Base-by-base conservation (phyloP, 1,139 yeast genomes). In the Geotrichum candidum region DNA sequence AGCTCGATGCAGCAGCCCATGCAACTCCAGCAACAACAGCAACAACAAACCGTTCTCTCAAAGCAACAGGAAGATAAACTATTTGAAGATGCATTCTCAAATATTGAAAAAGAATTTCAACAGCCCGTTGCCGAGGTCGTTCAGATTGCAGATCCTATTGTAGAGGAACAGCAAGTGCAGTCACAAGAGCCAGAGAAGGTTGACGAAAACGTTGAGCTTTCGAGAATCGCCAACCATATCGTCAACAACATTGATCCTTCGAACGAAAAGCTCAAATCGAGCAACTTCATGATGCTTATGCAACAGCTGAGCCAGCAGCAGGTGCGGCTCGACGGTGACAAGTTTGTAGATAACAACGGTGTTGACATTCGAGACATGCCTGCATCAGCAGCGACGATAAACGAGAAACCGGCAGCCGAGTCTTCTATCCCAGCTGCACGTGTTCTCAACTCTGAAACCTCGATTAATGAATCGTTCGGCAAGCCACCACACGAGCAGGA, bases 221-320 rank as follows among this genome's bases (percentile, higher is more conserved):
- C 76, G 23, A 63, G 65, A 3, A 71, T 73, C 11, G 78, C 78
- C 5, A 62, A 63, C 29, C 66, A 67, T 9, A 73, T 75, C 60
- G 68, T 74, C 4, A 55, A 65, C 38, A 66, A 69, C n/a, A 68
- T 73, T 48, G 65, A 62, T 18, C 63, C 63, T 31, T 62, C 65
- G n/a, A 64, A 71, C 18, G 68, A 69, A 50, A 77, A 77, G 63
- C 73, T 77, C 64, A 67, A 70, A 60, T 69, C 71, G 57, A 74
- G 78, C 54, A 70, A 74, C 50, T 77, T 77, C 64, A 69, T 77
- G 71, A 68, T 71, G n/a, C 68, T 77, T 51, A 77, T 77, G 80
- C 70, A 70, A 50, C 71, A 74, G 59, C 68, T 77, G 18, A 68
- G 76, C 31, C 70, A 71, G 52, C 68, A 68, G 54, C 68, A 72